These are phyloP conservation scores for Kodamaea suecica DNA, from an alignment of 1,139 yeast genomes.

Conservation along the genomic window DNA sequence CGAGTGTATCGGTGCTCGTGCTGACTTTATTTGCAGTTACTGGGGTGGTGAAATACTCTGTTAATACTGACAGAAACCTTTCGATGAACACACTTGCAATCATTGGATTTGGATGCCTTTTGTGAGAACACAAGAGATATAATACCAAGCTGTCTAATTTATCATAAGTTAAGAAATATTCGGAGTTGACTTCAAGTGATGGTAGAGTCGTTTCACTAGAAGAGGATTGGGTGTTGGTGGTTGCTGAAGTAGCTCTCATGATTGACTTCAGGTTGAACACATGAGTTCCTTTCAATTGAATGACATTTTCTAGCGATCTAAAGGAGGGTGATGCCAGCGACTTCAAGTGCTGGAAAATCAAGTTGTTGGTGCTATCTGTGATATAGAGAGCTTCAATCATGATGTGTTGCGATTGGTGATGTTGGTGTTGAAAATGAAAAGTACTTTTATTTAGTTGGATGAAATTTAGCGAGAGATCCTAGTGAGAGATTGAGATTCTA, in stretches of 20 bases:
- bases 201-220: slow-evolving; percentile 10
- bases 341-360: slow-evolving; percentile 57
- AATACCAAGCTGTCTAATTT: slow-evolving; percentile 23
- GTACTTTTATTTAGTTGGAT: no score
- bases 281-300: slow-evolving; percentile 7
- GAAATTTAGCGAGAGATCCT: neutral
- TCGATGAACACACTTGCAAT: slow-evolving; percentile 56
- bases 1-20: slow-evolving; percentile 62
- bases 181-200: slow-evolving; percentile 28
- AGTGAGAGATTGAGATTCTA: no score
- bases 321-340: slow-evolving; percentile 51
- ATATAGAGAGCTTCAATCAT: slow-evolving; percentile 59
- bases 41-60: slow-evolving; percentile 59
- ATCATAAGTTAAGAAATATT: slow-evolving; percentile 27
- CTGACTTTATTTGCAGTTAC: slow-evolving; percentile 57
- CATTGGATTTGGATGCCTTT: slow-evolving; percentile 37
- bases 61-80: slow-evolving; percentile 49
- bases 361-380: slow-evolving; percentile 51
- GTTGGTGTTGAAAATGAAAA: slow-evolving; percentile 2
- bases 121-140: slow-evolving; percentile 26
- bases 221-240: slow-evolving; percentile 4
- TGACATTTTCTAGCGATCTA: slow-evolving; percentile 34
- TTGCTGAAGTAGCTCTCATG: slow-evolving; percentile 1
- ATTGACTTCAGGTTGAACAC: slow-evolving; percentile 1
- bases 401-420: neutral